Percentiles rank a stretch among this genome's conserved stretches.
Conservation (phyloP, 768 basidiomycete genomes). For the Trametes maxima region DNA sequence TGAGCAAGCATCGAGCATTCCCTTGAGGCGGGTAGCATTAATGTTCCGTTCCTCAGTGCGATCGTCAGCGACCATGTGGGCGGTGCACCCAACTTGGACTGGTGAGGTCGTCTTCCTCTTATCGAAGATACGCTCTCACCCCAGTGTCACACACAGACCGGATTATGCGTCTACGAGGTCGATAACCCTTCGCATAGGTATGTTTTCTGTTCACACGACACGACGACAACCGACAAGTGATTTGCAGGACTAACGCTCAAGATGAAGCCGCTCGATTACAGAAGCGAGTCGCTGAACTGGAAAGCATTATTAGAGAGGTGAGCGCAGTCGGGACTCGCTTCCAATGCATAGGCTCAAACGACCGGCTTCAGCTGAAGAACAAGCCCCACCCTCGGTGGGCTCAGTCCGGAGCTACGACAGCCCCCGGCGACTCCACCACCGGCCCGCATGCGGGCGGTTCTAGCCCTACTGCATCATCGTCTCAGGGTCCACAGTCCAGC, state of each 20-base stretch:
- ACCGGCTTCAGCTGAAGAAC: slow-evolving; percentile 57
- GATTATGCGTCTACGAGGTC: slow-evolving; percentile 82
- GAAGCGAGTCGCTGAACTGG: slow-evolving; percentile 78
- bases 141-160: slow-evolving; percentile 50
- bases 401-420: slow-evolving; percentile 27
- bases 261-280: slow-evolving; percentile 70
- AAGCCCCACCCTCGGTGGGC: slow-evolving; percentile 71
- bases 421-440: background rate
- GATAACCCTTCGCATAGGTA: slow-evolving; percentile 69
- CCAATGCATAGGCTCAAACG: background rate
- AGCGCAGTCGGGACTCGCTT: background rate
- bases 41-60: slow-evolving; percentile 38
- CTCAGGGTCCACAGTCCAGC: slow-evolving; percentile 1
- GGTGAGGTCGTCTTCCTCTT: slow-evolving; percentile 26
- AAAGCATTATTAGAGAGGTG: slow-evolving; percentile 83
- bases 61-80: slow-evolving; percentile 51
- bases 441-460: background rate
- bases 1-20: slow-evolving; percentile 30
- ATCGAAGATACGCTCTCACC: background rate
- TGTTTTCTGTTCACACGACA: background rate
- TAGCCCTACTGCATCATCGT: background rate
- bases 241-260: slow-evolving; percentile 36
- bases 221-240: background rate
- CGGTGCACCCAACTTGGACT: slow-evolving; percentile 46
- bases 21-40: background rate